These are phyloP conservation scores for Diversispora eburnea DNA, from an alignment of 192 early-diverging fungal species.

Conservation along the genomic window DNA sequence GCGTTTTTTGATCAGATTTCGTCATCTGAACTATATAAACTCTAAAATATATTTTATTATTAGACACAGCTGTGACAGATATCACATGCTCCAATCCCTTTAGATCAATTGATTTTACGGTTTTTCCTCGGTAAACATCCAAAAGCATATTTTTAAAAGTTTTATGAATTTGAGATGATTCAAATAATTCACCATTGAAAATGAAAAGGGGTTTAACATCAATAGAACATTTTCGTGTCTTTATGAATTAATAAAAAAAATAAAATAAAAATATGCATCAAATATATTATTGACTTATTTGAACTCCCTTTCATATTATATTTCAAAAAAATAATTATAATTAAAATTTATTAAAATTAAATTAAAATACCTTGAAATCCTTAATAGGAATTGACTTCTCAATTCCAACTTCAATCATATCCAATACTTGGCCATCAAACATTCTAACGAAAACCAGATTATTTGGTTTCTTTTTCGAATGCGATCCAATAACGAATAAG, in stretches of 20 bases:
- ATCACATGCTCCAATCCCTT: slow-evolving; percentile 90
- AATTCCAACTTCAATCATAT: slow-evolving; percentile 93
- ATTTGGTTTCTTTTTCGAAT: slow-evolving; percentile 95
- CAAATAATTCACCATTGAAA: slow-evolving; percentile 88
- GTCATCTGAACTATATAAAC: slow-evolving; percentile 80
- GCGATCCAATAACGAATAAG: slow-evolving; percentile 83
- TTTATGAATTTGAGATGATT: slow-evolving; percentile 60
- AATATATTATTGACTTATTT: too few relatives aligned
- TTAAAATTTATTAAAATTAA: neutral
- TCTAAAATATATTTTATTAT: slow-evolving; percentile 71
- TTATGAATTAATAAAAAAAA: neutral
- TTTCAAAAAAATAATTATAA: neutral
- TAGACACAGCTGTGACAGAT: slow-evolving; percentile 62
- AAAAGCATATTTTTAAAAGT: slow-evolving; percentile 80
- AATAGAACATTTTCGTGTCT: slow-evolving; percentile 65
- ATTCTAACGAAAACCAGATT: slow-evolving; percentile 87
- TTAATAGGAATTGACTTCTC: slow-evolving; percentile 65
- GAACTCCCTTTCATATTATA: too few relatives aligned
- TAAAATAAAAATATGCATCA: neutral
- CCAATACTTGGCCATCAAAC: slow-evolving; percentile 91
- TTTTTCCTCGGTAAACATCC: slow-evolving; percentile 88
- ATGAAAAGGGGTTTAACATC: slow-evolving; percentile 88
- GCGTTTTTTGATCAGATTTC: slow-evolving; percentile 81
- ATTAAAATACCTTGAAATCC: slow-evolving; percentile 55
- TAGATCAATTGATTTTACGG: slow-evolving; percentile 70